Evolutionary conservation across 2,329 filamentous ascomycete genomes (phyloP), one percentile per base, ranked within the genome.

Genomic region (Aotearoamyces nothofagi): DNA sequence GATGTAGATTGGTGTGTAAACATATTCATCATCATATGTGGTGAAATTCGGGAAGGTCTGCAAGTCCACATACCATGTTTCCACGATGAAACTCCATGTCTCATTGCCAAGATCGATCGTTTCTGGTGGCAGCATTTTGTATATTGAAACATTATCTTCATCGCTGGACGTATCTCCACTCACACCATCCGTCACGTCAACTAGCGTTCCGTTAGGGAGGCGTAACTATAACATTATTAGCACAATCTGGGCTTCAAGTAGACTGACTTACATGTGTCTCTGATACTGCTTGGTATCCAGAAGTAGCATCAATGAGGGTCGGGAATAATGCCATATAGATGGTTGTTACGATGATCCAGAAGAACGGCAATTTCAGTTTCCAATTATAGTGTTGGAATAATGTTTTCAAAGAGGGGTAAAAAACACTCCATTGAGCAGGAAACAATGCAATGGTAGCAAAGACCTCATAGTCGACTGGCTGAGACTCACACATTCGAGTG

Each of bases 251-350:
- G n/a, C 4, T 15, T 14, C 10, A 31, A n/a, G 5, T 24, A n/a
- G n/a, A n/a, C 36, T 33, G 36, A 11, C 14, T 19, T 17, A 36
- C 32, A 11, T 24, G 22, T 11, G 36, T 14, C 7, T n/a, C 17
- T n/a, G 32, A 29, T 3, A 28, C 17, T 5, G 32, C 27, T 29
- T 39, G 31, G 20, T 39, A 39, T 6, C 34, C 36, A 17, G 17
- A 31, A 13, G 20, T 31, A 2, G 32, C 36, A 30, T 39, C 36
- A 9, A 38, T 5, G 6, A 38, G 20, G 16, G 31, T 38, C 17
- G 13, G 12, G 17, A 35, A 30, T 9, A 15, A 9, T 10, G 33
- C 12, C 12, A 39, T 15, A 26, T 36, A 34, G 12, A 34, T 24
- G 9, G 28, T 36, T 4, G 34, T 33, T 15, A 36, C 6, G 5